phyloP scores from a whole-genome alignment of 257 asterid species.

The Paraleonurus japonicus region DNA sequence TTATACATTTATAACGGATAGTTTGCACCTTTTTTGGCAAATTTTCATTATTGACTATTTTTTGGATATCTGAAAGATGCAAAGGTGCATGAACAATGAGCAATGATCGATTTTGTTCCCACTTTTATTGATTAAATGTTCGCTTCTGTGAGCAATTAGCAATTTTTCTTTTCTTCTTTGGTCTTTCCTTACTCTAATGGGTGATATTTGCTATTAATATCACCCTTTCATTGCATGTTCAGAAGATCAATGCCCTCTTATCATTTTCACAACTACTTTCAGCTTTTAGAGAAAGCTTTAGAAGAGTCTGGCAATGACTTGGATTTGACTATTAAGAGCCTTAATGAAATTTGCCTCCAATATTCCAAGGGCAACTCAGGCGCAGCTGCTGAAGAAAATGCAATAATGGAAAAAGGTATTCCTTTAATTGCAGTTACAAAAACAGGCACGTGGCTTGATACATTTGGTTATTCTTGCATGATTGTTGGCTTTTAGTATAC shows the following conservation, averaged over 20 bases:
- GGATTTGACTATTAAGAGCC: constrained; percentile 50
- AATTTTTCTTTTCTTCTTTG: background rate
- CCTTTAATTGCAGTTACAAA: constrained; percentile 7
- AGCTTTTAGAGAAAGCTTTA: constrained; percentile 64
- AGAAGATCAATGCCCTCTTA: constrained; percentile 18
- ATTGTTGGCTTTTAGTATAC: background rate
- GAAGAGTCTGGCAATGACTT: constrained; percentile 55
- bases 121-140: background rate
- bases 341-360: constrained; percentile 47
- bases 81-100: background rate
- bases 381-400: constrained; percentile 39
- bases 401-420: constrained; percentile 39
- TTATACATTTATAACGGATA: background rate
- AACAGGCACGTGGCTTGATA: background rate
- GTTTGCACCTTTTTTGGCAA: background rate
- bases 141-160: background rate
- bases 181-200: background rate
- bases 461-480: background rate
- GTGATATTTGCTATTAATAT: background rate
- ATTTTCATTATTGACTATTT: background rate
- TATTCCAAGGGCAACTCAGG: constrained; percentile 34
- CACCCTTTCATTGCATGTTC: background rate
- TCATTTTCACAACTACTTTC: constrained; percentile 16
- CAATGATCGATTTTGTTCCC: background rate
- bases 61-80: constrained; percentile 4